A percentile compares a stretch with the other conserved stretches of the same genome.
Conservation (phyloP, 2,329 filamentous ascomycete genomes). For the Alternaria angustiovoidea region DNA sequence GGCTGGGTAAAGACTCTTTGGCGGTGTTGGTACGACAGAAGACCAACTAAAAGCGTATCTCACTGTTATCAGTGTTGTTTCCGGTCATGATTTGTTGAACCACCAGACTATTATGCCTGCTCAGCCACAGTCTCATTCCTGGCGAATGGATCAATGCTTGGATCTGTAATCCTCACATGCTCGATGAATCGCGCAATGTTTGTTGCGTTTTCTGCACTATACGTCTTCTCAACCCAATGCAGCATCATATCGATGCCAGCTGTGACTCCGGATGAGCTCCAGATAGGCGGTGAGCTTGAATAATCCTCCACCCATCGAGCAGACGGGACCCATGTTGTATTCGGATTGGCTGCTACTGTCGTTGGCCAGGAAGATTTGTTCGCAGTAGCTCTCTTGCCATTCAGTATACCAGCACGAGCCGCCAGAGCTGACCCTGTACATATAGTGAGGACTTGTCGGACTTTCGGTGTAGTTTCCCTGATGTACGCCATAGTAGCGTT, state of each 20-base stretch:
- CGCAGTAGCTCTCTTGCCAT: constrained; percentile 57
- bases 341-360: constrained; percentile 56
- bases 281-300: constrained; percentile 58
- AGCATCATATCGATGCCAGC: constrained; percentile 68
- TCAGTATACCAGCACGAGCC: constrained; percentile 66
- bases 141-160: constrained; percentile 64
- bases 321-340: constrained; percentile 66
- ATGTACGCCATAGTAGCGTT: constrained; percentile 50
- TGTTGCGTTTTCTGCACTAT: constrained; percentile 62
- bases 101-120: not conserved
- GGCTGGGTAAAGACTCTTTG: not conserved
- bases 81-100: not conserved
- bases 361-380: constrained; percentile 55
- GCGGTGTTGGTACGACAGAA: not conserved
- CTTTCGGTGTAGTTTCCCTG: constrained; percentile 54
- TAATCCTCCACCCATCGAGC: constrained; percentile 71
- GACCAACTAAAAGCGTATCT: not conserved
- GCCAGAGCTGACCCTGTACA: constrained; percentile 69
- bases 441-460: constrained; percentile 68
- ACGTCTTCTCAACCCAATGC: constrained; percentile 62
- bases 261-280: constrained; percentile 69
- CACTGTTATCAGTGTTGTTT: not conserved
- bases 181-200: constrained; percentile 63
- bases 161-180: constrained; percentile 62
- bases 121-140: constrained; percentile 24